Evolutionary conservation across 2,329 filamentous ascomycete species (phyloP).

Genomic region (Geoglossum cookeanum): DNA sequence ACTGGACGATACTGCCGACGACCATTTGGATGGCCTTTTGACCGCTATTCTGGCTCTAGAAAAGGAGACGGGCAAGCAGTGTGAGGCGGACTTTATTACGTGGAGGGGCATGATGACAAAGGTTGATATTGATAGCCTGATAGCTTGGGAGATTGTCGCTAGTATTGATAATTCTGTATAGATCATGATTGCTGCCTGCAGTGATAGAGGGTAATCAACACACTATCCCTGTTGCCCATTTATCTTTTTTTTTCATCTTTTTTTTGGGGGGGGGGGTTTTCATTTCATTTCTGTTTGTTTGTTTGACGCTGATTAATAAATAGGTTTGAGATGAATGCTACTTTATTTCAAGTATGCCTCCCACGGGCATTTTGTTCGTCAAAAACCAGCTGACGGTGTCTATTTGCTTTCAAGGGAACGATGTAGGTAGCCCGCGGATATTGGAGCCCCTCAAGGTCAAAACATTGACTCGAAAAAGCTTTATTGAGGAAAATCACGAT

Average conservation of each 20-base stretch:
- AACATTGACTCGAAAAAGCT: constrained; percentile 31
- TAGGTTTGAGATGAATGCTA: constrained; percentile 93
- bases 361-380: constrained; percentile 2
- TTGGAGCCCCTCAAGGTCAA: neutral
- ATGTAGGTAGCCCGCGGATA: constrained; percentile 24
- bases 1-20: constrained; percentile 63
- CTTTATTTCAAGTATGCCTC: constrained; percentile 56
- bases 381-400: constrained; percentile 7
- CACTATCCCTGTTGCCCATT: neutral
- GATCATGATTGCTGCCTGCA: constrained; percentile 75
- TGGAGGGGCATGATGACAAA: constrained; percentile 99
- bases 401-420: constrained; percentile 26
- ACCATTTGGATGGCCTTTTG: constrained; percentile 72
- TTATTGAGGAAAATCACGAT: constrained; percentile 77
- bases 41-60: constrained; percentile 58
- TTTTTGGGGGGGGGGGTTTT: no score
- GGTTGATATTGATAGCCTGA: constrained; percentile 26
- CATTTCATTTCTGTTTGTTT: neutral
- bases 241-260: no score
- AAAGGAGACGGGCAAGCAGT: constrained; percentile 42
- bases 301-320: neutral
- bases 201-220: constrained; percentile 49
- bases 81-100: constrained; percentile 65
- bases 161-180: constrained; percentile 19
- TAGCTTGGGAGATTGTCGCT: neutral